These are phyloP conservation scores for Eragrostis curvula DNA, from an alignment of 176 grass and related monocot genomes.

Conservation along the genomic window DNA sequence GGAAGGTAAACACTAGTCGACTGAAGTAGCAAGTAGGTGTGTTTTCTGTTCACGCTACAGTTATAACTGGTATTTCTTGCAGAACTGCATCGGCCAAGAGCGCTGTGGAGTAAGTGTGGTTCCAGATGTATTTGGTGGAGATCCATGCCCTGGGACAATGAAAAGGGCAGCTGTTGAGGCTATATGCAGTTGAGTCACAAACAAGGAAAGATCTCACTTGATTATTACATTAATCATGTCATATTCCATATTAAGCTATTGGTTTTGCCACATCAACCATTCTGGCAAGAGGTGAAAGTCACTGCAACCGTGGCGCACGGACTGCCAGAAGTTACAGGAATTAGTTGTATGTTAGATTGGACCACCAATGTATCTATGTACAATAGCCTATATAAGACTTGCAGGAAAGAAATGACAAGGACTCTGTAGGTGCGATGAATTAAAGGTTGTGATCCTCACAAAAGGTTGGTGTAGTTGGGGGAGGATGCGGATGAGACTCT, in stretches of 20 bases:
- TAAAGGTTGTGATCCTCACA: neutral
- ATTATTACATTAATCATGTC: slow-evolving; percentile 29
- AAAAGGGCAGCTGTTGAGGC: slow-evolving; percentile 89
- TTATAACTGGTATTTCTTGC: slow-evolving; percentile 31
- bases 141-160: slow-evolving; percentile 89
- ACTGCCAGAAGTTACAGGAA: slow-evolving; percentile 49
- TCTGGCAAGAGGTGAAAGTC: slow-evolving; percentile 64
- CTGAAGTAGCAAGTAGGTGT: neutral
- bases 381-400: slow-evolving; percentile 30
- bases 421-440: slow-evolving; percentile 17
- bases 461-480: slow-evolving; percentile 15
- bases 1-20: slow-evolving; percentile 64
- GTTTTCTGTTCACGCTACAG: slow-evolving; percentile 21
- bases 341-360: slow-evolving; percentile 25
- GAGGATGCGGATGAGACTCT: slow-evolving; percentile 52
- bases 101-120: slow-evolving; percentile 65
- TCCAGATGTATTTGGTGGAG: slow-evolving; percentile 84
- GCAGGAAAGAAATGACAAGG: slow-evolving; percentile 18
- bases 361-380: slow-evolving; percentile 45
- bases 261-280: slow-evolving; percentile 34
- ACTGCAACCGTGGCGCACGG: slow-evolving; percentile 55
- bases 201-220: neutral
- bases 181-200: slow-evolving; percentile 53
- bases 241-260: slow-evolving; percentile 26
- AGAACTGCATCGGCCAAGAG: slow-evolving; percentile 86